Conservation (phyloP, 2,329 filamentous ascomycete genomes). For the Pyrenophora seminiperda region DNA sequence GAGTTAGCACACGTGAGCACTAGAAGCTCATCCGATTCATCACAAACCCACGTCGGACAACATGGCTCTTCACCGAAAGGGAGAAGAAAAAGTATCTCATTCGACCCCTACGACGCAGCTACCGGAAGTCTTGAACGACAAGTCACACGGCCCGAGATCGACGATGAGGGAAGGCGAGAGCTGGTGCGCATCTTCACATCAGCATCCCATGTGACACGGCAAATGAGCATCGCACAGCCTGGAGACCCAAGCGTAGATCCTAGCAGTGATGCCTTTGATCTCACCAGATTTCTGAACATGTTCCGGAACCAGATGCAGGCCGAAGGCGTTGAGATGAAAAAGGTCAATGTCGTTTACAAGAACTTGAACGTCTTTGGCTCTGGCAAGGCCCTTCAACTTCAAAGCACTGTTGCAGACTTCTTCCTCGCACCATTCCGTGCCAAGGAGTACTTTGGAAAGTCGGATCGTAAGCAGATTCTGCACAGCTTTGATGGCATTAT, state of each 20-base stretch:
- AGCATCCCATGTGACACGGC: slow-evolving; percentile 29
- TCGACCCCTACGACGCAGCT: slow-evolving; percentile 9
- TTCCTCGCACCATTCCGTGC: slow-evolving; percentile 63
- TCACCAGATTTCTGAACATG: slow-evolving; percentile 59
- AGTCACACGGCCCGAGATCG: slow-evolving; percentile 28
- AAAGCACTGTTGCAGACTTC: slow-evolving; percentile 67
- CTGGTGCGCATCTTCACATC: slow-evolving; percentile 33
- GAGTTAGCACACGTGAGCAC: slow-evolving; percentile 17
- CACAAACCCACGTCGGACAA: slow-evolving; percentile 22
- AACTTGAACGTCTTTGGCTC: slow-evolving; percentile 70
- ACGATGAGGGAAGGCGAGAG: slow-evolving; percentile 32
- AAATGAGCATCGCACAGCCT: slow-evolving; percentile 32
- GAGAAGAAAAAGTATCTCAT: slow-evolving; percentile 12
- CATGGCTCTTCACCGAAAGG: slow-evolving; percentile 10
- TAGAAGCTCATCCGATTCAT: slow-evolving; percentile 25
- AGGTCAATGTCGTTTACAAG: slow-evolving; percentile 67
- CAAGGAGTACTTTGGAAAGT: slow-evolving; percentile 56
- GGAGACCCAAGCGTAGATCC: slow-evolving; percentile 61
- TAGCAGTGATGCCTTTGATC: slow-evolving; percentile 57
- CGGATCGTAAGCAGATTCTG: slow-evolving; percentile 61
- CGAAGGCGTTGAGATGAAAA: slow-evolving; percentile 60
- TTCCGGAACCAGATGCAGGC: slow-evolving; percentile 58
- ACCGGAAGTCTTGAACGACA: slow-evolving; percentile 19
- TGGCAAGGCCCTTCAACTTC: slow-evolving; percentile 69
- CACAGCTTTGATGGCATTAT: slow-evolving; percentile 60